These are phyloP conservation scores for Aspergillus indologenus DNA, from an alignment of 495 filamentous ascomycete species.

Conservation along the genomic window DNA sequence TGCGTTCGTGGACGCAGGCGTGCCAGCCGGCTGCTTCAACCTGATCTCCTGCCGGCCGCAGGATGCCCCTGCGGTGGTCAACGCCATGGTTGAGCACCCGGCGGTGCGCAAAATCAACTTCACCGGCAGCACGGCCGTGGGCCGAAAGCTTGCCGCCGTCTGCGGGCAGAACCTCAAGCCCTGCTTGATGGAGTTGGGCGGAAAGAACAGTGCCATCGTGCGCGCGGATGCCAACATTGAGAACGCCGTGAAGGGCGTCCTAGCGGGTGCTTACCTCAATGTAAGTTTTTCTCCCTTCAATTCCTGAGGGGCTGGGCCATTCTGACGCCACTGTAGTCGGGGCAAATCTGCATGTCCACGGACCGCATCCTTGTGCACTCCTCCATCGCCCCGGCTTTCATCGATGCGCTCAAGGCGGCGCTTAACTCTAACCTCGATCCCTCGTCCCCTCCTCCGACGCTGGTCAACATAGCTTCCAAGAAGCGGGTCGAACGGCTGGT, in stretches of 20 bases:
- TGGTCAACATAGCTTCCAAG: slow-evolving; percentile 60
- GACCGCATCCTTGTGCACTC: slow-evolving; percentile 81
- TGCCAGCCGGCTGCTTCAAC: slow-evolving; percentile 55
- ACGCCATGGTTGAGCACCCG: slow-evolving; percentile 53
- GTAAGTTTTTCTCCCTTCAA: slow-evolving; percentile 26
- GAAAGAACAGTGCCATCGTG: slow-evolving; percentile 59
- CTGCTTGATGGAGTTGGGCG: slow-evolving; percentile 60
- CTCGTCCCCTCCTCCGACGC: slow-evolving; percentile 49
- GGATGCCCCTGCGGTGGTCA: slow-evolving; percentile 55
- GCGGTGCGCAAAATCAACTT: slow-evolving; percentile 60
- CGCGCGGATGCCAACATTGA: slow-evolving; percentile 55
- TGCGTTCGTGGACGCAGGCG: slow-evolving; percentile 69
- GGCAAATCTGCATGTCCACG: slow-evolving; percentile 89
- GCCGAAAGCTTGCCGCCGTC: slow-evolving; percentile 52
- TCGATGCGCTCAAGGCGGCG: slow-evolving; percentile 38
- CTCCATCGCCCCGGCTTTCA: slow-evolving; percentile 59
- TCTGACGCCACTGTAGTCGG: slow-evolving; percentile 41
- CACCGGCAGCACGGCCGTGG: slow-evolving; percentile 56
- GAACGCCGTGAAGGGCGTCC: slow-evolving; percentile 47
- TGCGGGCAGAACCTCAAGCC: slow-evolving; percentile 56
- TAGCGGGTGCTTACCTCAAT: slow-evolving; percentile 50
- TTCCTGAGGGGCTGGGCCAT: not conserved
- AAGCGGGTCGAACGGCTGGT: slow-evolving; percentile 63
- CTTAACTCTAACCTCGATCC: slow-evolving; percentile 44
- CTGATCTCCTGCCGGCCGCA: slow-evolving; percentile 48